phyloP scores from a whole-genome alignment of 1,139 yeast species.

The Nadsonia starkeyi-henricii region DNA sequence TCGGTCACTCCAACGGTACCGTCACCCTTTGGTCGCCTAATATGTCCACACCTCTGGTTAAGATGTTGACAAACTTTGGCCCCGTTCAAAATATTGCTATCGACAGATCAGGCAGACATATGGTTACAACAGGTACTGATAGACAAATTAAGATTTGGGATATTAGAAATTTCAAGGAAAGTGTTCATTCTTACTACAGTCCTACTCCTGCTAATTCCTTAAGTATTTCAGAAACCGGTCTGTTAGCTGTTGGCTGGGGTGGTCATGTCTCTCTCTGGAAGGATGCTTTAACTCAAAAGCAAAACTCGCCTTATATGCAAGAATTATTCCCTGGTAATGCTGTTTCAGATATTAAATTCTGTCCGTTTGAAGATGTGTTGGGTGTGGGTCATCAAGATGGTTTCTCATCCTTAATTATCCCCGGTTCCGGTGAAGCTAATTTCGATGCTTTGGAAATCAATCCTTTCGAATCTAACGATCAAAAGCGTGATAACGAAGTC shows the following conservation, averaged over 20 bases:
- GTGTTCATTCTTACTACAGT: slow-evolving; percentile 45
- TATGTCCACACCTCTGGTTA: slow-evolving; percentile 74
- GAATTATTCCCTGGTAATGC: slow-evolving; percentile 72
- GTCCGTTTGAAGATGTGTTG: slow-evolving; percentile 91
- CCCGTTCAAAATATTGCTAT: slow-evolving; percentile 78
- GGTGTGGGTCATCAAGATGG: slow-evolving; percentile 81
- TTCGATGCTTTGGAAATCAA: slow-evolving; percentile 87
- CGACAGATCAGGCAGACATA: slow-evolving; percentile 84
- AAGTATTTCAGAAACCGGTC: slow-evolving; percentile 76
- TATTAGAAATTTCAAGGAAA: slow-evolving; percentile 64
- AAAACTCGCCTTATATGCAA: slow-evolving; percentile 70
- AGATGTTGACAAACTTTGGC: slow-evolving; percentile 68
- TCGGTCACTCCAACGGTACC: slow-evolving; percentile 89
- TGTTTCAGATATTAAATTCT: slow-evolving; percentile 53
- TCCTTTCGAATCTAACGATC: slow-evolving; percentile 65
- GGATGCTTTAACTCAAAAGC: slow-evolving; percentile 33
- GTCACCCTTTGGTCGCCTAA: slow-evolving; percentile 91
- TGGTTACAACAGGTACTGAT: slow-evolving; percentile 91
- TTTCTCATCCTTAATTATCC: slow-evolving; percentile 66
- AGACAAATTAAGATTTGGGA: slow-evolving; percentile 86
- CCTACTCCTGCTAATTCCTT: slow-evolving; percentile 81
- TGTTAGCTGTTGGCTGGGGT: slow-evolving; percentile 85
- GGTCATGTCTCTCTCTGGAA: slow-evolving; percentile 68
- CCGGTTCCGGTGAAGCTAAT: slow-evolving; percentile 98
- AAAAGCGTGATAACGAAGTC: slow-evolving; percentile 89